These are phyloP conservation scores for Penicillium ucsense DNA, from an alignment of 495 filamentous ascomycete genomes.

Conservation along the genomic window DNA sequence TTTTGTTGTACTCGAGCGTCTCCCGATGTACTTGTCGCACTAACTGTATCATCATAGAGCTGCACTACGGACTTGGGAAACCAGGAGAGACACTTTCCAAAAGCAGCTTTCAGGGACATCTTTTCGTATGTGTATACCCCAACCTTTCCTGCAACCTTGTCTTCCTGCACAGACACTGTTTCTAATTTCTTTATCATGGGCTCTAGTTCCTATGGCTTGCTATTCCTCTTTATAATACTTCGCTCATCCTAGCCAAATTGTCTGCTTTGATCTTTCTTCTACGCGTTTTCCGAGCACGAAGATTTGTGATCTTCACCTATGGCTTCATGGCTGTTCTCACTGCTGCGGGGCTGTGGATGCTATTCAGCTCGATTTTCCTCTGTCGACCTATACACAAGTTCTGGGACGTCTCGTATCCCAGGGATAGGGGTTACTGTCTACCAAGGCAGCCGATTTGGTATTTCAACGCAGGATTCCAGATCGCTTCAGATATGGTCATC, in stretches of 20 bases:
- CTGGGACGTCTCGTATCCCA: slow-evolving; percentile 10
- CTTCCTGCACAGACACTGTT: neutral
- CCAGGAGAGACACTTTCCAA: neutral
- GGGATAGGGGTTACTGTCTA: slow-evolving; percentile 17
- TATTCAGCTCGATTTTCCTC: slow-evolving; percentile 28
- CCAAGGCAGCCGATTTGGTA: slow-evolving; percentile 27
- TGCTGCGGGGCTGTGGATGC: slow-evolving; percentile 25
- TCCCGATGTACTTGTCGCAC: neutral
- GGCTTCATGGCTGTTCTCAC: slow-evolving; percentile 24
- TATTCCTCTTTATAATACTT: slow-evolving; percentile 32
- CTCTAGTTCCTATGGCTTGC: slow-evolving; percentile 27
- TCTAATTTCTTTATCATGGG: too few relatives aligned
- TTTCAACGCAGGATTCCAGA: slow-evolving; percentile 36
- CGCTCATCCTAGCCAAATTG: slow-evolving; percentile 35
- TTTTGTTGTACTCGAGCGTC: too few relatives aligned
- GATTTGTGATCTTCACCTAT: slow-evolving; percentile 19
- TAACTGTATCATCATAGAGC: slow-evolving; percentile 9
- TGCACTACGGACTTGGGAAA: slow-evolving; percentile 9
- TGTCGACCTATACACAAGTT: slow-evolving; percentile 26
- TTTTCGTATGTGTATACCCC: slow-evolving; percentile 6
- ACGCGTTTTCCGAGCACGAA: slow-evolving; percentile 27
- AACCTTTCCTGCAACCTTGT: neutral
- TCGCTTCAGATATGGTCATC: slow-evolving; percentile 36
- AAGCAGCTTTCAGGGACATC: neutral
- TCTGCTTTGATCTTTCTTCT: slow-evolving; percentile 32